phyloP scores from a whole-genome alignment of 108 stramenopile species.

The Bacterosira constricta region DNA sequence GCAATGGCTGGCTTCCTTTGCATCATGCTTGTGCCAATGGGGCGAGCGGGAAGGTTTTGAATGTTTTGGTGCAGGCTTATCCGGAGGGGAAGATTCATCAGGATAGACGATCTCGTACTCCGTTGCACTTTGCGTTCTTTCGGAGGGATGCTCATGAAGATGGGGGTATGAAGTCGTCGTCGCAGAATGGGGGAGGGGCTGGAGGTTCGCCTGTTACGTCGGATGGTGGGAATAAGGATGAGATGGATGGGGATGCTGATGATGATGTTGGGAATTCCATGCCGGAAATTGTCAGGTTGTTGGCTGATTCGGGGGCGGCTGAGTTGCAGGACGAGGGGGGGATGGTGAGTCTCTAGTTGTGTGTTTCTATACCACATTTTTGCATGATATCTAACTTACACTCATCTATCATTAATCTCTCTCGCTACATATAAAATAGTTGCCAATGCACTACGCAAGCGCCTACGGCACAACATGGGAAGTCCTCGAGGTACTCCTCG shows the following conservation, averaged over 20 bases:
- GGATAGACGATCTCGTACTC: constrained; percentile 42
- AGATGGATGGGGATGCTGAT: constrained; percentile 14
- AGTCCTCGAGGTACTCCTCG: constrained; percentile 69
- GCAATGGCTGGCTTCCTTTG: constrained; percentile 77
- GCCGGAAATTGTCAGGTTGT: constrained; percentile 39
- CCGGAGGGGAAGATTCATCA: constrained; percentile 33
- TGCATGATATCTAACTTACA: background rate
- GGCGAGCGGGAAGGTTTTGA: constrained; percentile 27
- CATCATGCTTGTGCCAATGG: constrained; percentile 60
- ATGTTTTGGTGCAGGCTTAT: constrained; percentile 17
- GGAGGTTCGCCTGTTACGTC: background rate
- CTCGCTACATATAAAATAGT: background rate
- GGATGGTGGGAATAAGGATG: background rate
- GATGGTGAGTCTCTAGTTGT: constrained; percentile 16
- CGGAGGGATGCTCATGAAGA: constrained; percentile 11
- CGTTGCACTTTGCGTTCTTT: constrained; percentile 52
- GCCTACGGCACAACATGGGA: constrained; percentile 73
- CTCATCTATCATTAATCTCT: background rate
- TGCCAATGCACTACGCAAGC: constrained; percentile 85
- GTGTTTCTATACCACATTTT: constrained; percentile 1
- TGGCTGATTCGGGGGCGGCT: constrained; percentile 55
- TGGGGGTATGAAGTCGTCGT: no score
- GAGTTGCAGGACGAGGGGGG: constrained; percentile 49
- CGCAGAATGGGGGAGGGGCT: no score
- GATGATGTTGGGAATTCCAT: constrained; percentile 29